Evolutionary conservation across 768 basidiomycete species (phyloP).

Genomic region (Suillus hirtellus): DNA sequence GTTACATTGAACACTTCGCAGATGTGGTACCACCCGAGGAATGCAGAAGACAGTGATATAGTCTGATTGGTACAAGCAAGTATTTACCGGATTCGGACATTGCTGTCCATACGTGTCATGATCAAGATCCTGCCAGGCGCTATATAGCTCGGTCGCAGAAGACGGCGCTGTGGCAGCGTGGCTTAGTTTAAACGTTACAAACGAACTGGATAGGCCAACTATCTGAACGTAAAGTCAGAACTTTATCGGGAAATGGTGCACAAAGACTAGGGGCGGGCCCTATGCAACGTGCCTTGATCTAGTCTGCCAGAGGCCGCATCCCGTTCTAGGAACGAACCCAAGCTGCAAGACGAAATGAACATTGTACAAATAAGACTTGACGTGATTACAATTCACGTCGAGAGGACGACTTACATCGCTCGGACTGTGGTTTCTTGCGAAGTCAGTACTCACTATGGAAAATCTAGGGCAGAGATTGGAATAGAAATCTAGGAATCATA

Average conservation of each 20-base stretch:
- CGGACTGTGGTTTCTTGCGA: background rate
- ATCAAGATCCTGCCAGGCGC: background rate
- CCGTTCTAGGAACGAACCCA: background rate
- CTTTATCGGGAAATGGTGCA: background rate
- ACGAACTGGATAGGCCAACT: background rate
- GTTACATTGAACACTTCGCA: background rate
- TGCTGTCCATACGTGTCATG: background rate
- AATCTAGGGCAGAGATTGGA: no score
- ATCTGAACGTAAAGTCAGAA: background rate
- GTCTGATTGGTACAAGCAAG: background rate
- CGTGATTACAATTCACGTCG: background rate
- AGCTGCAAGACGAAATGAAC: background rate
- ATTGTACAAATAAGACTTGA: background rate
- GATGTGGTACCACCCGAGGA: background rate
- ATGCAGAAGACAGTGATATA: background rate
- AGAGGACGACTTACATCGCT: background rate
- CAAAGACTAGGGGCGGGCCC: no score
- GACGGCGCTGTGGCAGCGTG: background rate
- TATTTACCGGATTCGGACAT: background rate
- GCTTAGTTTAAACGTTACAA: background rate
- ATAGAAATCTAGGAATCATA: no score
- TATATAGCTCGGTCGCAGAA: background rate
- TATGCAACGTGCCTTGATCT: background rate
- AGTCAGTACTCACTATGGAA: background rate
- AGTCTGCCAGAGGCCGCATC: background rate